Evolutionary conservation across 345 rosid species (phyloP).

Genomic region (Arabis hirsuta): DNA sequence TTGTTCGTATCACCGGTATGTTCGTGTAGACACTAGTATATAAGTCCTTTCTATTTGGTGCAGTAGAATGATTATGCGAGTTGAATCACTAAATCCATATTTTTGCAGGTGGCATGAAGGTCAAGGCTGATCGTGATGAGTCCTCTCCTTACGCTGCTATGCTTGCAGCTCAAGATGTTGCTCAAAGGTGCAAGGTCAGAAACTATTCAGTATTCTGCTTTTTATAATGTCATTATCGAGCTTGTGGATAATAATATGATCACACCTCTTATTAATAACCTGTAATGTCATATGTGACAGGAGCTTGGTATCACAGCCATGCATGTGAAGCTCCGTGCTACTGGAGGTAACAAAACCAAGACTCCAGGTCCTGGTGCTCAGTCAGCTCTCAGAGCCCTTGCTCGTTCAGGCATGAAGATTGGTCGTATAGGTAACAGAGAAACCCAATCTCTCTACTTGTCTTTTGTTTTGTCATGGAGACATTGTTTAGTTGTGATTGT

Average conservation of each 20-base stretch:
- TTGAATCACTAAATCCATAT: neutral
- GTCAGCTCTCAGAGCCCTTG: conserved; percentile 84
- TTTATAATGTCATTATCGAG: neutral
- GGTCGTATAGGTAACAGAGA: conserved; percentile 69
- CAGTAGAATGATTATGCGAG: neutral
- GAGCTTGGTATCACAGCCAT: conserved; percentile 85
- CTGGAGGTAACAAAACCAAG: conserved; percentile 89
- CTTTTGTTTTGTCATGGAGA: neutral
- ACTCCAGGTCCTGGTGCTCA: conserved; percentile 95
- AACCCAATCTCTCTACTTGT: neutral
- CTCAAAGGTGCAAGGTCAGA: conserved; percentile 77
- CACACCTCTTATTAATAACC: neutral
- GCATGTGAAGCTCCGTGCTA: conserved; percentile 84
- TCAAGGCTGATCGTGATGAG: conserved; percentile 88
- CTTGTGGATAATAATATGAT: neutral
- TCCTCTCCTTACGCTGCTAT: conserved; percentile 93
- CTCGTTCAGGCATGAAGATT: conserved; percentile 92
- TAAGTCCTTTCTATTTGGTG: neutral
- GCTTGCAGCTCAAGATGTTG: conserved; percentile 90
- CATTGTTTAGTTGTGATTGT: neutral
- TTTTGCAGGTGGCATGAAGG: conserved; percentile 86
- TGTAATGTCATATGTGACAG: conserved; percentile 35
- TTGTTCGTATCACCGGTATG: conserved; percentile 82
- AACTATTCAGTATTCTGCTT: neutral
- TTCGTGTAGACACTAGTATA: neutral